Conservation (phyloP, 495 filamentous ascomycete species). For the Choiromyces venosus region DNA sequence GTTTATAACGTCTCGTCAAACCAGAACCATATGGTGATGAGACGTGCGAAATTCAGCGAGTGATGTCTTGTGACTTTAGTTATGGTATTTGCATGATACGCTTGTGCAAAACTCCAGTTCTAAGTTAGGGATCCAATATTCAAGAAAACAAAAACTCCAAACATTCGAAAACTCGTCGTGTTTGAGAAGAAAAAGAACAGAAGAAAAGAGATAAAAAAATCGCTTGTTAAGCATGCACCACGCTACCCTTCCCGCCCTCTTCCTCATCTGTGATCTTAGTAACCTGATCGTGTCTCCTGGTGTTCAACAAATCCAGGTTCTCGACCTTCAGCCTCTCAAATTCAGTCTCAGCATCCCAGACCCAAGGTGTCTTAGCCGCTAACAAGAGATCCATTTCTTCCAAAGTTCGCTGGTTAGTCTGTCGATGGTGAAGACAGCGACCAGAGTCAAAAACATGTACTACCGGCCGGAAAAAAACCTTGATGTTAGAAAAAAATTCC, state of each 20-base stretch:
- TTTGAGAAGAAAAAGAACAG: neutral
- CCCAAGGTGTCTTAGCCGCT: conserved; percentile 51
- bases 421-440: conserved; percentile 65
- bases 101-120: neutral
- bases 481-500: neutral
- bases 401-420: conserved; percentile 49
- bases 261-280: no score
- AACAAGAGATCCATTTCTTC: conserved; percentile 55
- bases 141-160: neutral
- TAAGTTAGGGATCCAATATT: neutral
- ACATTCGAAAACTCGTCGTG: neutral
- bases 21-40: neutral
- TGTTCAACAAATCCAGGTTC: no score
- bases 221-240: neutral
- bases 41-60: neutral
- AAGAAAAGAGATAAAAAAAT: neutral
- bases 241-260: no score
- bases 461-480: neutral
- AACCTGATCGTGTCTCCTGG: no score
- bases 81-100: neutral
- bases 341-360: conserved; percentile 61
- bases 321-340: conserved; percentile 58
- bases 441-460: conserved; percentile 44
- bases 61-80: neutral
- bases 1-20: neutral